These are phyloP conservation scores for Diaporthe ampelina DNA, from an alignment of 2,329 filamentous ascomycete species.

Conservation along the genomic window DNA sequence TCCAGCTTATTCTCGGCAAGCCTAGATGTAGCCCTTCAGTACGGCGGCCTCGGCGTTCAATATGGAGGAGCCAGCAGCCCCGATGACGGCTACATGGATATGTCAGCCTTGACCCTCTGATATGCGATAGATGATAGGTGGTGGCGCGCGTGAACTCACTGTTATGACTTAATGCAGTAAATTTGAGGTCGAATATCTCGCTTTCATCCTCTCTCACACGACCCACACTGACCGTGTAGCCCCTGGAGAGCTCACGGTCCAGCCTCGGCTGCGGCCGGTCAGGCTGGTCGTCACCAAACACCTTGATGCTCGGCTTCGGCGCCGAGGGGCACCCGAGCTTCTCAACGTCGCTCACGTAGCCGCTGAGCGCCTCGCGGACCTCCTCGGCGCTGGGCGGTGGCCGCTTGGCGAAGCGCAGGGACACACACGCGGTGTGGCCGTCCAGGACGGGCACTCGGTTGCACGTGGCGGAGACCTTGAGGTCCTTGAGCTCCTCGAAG, in stretches of 20 bases:
- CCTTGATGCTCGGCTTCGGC: conserved; percentile 83
- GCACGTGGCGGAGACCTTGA: conserved; percentile 88
- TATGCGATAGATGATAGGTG: neutral
- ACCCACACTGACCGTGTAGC: conserved; percentile 93
- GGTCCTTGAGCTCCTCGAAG: conserved; percentile 80
- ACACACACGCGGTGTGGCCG: conserved; percentile 95
- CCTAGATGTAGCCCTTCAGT: conserved; percentile 84
- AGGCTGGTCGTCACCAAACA: conserved; percentile 81
- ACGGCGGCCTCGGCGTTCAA: conserved; percentile 94
- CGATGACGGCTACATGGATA: conserved; percentile 78
- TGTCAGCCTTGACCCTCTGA: conserved; percentile 43
- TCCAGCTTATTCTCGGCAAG: no score
- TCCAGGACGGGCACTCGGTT: conserved; percentile 96
- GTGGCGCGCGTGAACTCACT: conserved; percentile 59
- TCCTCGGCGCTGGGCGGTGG: conserved; percentile 81
- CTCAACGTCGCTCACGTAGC: conserved; percentile 87
- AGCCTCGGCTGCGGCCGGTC: conserved; percentile 93
- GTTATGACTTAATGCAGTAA: conserved; percentile 90
- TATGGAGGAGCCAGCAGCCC: conserved; percentile 95
- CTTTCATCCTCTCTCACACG: conserved; percentile 87
- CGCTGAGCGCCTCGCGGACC: conserved; percentile 83
- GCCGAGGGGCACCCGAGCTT: conserved; percentile 89
- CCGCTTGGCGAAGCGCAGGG: conserved; percentile 82
- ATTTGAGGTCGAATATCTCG: conserved; percentile 94
- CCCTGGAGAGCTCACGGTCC: conserved; percentile 86